Conservation (phyloP, 192 early-diverging fungal genomes). For the Coemansia biformis region DNA sequence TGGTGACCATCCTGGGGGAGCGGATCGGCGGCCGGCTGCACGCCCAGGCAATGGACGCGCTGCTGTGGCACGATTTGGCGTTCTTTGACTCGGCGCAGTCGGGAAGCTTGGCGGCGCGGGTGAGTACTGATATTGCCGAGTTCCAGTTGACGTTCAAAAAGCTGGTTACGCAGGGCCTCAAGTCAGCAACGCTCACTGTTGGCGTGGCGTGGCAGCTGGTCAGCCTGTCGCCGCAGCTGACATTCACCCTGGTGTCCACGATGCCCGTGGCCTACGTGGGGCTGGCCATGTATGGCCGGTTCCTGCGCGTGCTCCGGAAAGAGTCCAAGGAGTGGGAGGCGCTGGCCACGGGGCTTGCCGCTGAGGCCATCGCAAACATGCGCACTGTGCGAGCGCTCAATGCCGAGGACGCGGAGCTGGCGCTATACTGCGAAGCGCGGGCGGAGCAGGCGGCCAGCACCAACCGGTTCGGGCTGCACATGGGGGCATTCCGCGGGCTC, state of each 20-base stretch:
- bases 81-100: slow-evolving; percentile 57
- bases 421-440: slow-evolving; percentile 45
- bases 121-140: slow-evolving; percentile 55
- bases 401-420: slow-evolving; percentile 54
- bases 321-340: slow-evolving; percentile 48
- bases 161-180: slow-evolving; percentile 58
- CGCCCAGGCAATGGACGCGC: slow-evolving; percentile 44
- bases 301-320: slow-evolving; percentile 51
- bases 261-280: slow-evolving; percentile 52
- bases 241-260: slow-evolving; percentile 50
- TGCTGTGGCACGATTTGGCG: slow-evolving; percentile 57
- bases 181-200: slow-evolving; percentile 50
- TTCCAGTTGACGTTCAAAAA: slow-evolving; percentile 61
- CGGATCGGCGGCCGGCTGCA: slow-evolving; percentile 54
- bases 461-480: slow-evolving; percentile 55
- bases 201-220: slow-evolving; percentile 55
- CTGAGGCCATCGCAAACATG: slow-evolving; percentile 55
- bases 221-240: slow-evolving; percentile 52
- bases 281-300: slow-evolving; percentile 53
- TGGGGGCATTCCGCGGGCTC: slow-evolving; percentile 59
- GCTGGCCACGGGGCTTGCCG: slow-evolving; percentile 51
- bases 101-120: slow-evolving; percentile 52
- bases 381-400: slow-evolving; percentile 60
- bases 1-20: slow-evolving; percentile 59
- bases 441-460: slow-evolving; percentile 32